Evolutionary conservation across 2,329 filamentous ascomycete genomes (phyloP).

Genomic region (Venturia effusa): DNA sequence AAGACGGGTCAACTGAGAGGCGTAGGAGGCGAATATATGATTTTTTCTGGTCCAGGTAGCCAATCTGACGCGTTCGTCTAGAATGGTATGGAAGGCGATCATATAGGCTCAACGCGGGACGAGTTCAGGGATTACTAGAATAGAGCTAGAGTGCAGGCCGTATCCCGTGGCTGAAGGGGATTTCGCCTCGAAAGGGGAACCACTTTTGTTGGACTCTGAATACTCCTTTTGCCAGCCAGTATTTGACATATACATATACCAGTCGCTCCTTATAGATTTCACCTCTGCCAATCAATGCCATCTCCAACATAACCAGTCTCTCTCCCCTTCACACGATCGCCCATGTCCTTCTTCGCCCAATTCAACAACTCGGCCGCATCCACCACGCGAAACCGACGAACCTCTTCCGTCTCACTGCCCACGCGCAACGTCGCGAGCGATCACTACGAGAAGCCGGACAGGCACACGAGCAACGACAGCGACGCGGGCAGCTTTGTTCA

Average conservation of each 20-base stretch:
- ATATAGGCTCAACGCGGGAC: not conserved
- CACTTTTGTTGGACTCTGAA: not conserved
- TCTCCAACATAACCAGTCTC: not conserved
- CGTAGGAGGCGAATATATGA: not conserved
- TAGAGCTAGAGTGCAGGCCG: no score
- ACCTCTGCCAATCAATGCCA: not conserved
- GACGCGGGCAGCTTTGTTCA: slow-evolving; percentile 4
- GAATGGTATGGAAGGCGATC: not conserved
- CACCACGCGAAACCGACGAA: slow-evolving; percentile 29
- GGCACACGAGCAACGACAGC: slow-evolving; percentile 24
- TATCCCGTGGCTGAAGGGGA: not conserved
- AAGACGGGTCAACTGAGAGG: not conserved
- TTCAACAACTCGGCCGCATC: slow-evolving; percentile 33
- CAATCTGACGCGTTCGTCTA: slow-evolving; percentile 1
- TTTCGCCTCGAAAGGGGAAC: not conserved
- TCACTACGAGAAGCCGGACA: slow-evolving; percentile 36
- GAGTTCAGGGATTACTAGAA: not conserved
- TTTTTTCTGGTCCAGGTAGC: not conserved
- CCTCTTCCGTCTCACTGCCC: slow-evolving; percentile 40
- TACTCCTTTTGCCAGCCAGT: not conserved
- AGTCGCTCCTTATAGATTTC: not conserved
- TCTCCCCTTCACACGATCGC: not conserved
- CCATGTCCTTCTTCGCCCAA: slow-evolving; percentile 42
- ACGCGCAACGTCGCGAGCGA: slow-evolving; percentile 28
- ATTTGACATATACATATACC: not conserved